Base-by-base conservation (phyloP, 805 yeast genomes). In the Starmerella potacharoeniae region DNA sequence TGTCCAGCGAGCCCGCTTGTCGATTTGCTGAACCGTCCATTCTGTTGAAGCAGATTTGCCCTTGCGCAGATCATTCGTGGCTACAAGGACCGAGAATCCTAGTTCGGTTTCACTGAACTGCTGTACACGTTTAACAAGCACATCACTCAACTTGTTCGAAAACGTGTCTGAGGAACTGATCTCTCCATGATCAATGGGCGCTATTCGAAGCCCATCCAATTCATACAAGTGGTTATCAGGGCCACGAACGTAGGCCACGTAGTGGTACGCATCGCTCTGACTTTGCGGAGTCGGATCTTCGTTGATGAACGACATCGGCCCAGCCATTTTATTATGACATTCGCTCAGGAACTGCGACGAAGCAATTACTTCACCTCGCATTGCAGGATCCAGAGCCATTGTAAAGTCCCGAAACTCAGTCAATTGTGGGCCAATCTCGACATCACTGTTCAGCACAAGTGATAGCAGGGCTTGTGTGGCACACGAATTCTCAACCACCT, bases 401-500 rank as follows among this genome's bases (percentile, higher is more conserved):
- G 76, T 77, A 64, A 82, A 82, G 51, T 68, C 68, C 56, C 73
- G 73, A 65, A 82, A 77, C 54, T 75, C 73, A 2, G 58, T 33
- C 55, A 82, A 68, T 37, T 76, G 78, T 0, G 66, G 66, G 0
- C 87, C 86, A 4, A 81, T 53, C 1, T 73, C 72, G 11, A 80
- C 54, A 16, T 66, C 69, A 52, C 72, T 69, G 62, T 79, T 79
- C 56, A 82, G 61, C 52, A 82, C 66, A 8, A 81, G 69, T 54
- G 81, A 79, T 55, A 82, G 69, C 28, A 82, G 82, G 0, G 86
- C 87, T 62, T 79, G 84, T 1, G 87, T 82, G n/a, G 83, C 87
- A 66, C 87, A 82, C 3, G 87, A 86, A 62, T 82, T 81, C 61
- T 79, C 80, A 53, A 81, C 79, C 31, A 77, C 77, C 64, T 82